Base-by-base conservation (phyloP, 495 filamentous ascomycete species). In the Daldinia caldariorum region DNA sequence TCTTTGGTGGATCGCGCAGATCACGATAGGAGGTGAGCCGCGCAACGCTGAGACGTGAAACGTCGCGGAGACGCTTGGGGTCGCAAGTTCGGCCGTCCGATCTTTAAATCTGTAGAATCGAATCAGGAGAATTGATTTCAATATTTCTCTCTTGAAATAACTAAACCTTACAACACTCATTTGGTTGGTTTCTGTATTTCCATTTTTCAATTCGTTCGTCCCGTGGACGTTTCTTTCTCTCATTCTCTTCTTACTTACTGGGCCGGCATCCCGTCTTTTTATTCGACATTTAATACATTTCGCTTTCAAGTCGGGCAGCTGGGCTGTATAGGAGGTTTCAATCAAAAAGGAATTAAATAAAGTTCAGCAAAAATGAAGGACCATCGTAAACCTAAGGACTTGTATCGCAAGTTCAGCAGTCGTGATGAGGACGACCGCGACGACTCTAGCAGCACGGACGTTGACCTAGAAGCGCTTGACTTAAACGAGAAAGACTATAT, bases 391-490 rank as follows among this genome's bases (percentile, higher is more conserved):
- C 49, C 35, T 26, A 68, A 61, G 9, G 66, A 73, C 1, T 43
- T 66, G 10, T 71, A 74, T 51, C 67, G 61, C n/a, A 43, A 50
- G 6, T 57, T 71, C 43, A 58, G 39, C 35, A 43, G n/a, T 31
- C 51, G 69, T 37, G 68, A 43, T 53, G 61, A 70, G 7, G 69
- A 75, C 22, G 72, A 74, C 20, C 67, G 63, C 10, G 74, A 75
- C 39, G 75, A 75, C 58, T 73, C 75, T 31, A 74, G 72, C 51
- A 74, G 72, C 55, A 75, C 75, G 29, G 75, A 77, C 37, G 70
- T 73, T n/a, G 75, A 74, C 54, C 35, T 68, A 16, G 75, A 75
- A 34, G 71, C 75, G 14, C 68, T 77, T 32, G 70, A 74, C 35
- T 56, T 69, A 10, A 63, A 67, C 31, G 74, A 76, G 61, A 71